Conservation (phyloP, 441 rosid genomes). For the Gossypium lobatum region DNA sequence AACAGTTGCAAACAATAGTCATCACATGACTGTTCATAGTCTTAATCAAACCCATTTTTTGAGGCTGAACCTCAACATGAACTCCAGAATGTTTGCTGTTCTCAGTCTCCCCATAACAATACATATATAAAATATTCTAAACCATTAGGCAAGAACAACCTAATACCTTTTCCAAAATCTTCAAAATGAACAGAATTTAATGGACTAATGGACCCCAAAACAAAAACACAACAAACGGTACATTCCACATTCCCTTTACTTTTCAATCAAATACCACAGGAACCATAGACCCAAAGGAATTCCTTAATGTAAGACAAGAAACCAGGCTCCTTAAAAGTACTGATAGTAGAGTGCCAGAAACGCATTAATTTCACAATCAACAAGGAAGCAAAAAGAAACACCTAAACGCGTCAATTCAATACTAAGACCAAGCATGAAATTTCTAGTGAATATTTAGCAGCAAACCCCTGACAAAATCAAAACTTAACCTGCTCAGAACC, state of each 20-base stretch:
- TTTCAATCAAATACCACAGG: background rate
- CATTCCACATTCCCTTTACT: background rate
- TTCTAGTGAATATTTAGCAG: background rate
- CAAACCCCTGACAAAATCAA: background rate
- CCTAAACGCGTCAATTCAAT: background rate
- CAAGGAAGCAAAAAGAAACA: background rate
- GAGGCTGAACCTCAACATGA: background rate
- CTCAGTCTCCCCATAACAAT: background rate
- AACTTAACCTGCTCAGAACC: slow-evolving; percentile 9
- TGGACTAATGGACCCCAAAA: background rate
- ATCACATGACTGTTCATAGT: background rate
- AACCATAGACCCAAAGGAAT: background rate
- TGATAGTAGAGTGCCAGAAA: background rate
- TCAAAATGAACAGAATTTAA: background rate
- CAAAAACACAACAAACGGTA: background rate
- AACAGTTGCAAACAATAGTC: background rate
- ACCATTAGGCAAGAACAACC: background rate
- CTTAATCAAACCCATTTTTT: slow-evolving; percentile 2
- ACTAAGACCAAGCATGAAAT: background rate
- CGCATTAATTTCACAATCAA: background rate
- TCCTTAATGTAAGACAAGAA: background rate
- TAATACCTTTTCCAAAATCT: background rate
- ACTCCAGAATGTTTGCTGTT: background rate
- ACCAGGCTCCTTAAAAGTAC: background rate
- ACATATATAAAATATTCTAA: background rate